Evolutionary conservation across 1,284 basidiomycete species (phyloP), one percentile per base, ranked within the genome.

Genomic region (Apiotrichum porosum): DNA sequence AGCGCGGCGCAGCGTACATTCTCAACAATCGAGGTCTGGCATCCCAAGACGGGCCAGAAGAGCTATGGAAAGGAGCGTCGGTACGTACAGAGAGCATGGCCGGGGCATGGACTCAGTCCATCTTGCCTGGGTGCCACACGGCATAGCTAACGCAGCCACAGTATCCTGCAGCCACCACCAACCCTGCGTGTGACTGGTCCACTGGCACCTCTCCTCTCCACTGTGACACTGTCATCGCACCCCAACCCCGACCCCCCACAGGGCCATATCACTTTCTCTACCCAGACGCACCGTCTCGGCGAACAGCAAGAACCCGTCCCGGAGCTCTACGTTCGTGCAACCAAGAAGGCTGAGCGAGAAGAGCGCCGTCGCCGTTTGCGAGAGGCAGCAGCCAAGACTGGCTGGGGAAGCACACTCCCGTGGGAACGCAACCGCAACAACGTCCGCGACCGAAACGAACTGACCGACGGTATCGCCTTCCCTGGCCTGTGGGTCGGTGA

Each of bases 51-150:
- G 4, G 66, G 55, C 14, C 68, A 70, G 50, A 71, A 70, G 57
- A 66, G 66, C 45, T 71, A 71, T 38, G 63, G 60, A 17, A 66
- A 68, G 39, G 69, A 71, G 44, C 45, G 62, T 39, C 52, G 69
- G 69, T 68, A 34, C 44, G 66, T 52, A 9, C 24, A 19, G 5
- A n/a, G n/a, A n/a, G n/a, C n/a, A n/a, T n/a, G n/a, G n/a, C n/a
- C n/a, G n/a, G n/a, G n/a, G n/a, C n/a, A n/a, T n/a, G n/a, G n/a
- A n/a, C n/a, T n/a, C n/a, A n/a, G n/a, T n/a, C n/a, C n/a, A n/a
- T n/a, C n/a, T n/a, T n/a, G n/a, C n/a, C n/a, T n/a, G n/a, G n/a
- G n/a, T n/a, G n/a, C n/a, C n/a, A n/a, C 13, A 30, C 15, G n/a
- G 6, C 12, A 12, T 14, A 13, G 17, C 26, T n/a, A 6, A 42